Conservation (phyloP, 139 green algal species). For the Chlorella sp. region DNA sequence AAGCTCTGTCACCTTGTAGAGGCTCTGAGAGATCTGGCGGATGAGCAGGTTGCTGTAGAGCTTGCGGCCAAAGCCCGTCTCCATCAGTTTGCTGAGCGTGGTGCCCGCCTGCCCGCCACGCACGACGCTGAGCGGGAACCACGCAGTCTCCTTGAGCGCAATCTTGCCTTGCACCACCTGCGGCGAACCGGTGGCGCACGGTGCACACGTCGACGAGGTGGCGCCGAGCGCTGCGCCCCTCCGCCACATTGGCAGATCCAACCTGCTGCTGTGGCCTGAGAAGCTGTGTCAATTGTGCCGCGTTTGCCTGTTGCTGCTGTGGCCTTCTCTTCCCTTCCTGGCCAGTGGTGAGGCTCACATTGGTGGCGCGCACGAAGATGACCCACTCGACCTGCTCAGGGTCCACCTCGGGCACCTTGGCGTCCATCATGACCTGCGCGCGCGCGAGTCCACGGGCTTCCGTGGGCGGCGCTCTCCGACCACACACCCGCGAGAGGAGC, state of each 20-base stretch:
- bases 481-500: no score
- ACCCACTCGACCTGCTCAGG: not conserved
- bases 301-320: no score
- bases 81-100: not conserved
- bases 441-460: not conserved
- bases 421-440: not conserved
- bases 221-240: no score
- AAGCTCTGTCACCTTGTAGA: not conserved
- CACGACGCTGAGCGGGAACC: not conserved
- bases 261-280: no score
- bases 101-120: not conserved
- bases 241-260: no score
- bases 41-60: not conserved
- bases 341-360: no score
- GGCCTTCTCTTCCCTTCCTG: no score
- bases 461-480: not conserved
- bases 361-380: not conserved
- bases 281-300: no score
- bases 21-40: not conserved
- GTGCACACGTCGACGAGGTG: no score
- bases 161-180: not conserved
- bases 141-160: not conserved
- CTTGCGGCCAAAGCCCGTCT: not conserved
- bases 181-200: no score
- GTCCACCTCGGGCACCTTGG: not conserved